Evolutionary conservation across 176 grass and related monocot genomes (phyloP).

Genomic region (Carex myosuroides): DNA sequence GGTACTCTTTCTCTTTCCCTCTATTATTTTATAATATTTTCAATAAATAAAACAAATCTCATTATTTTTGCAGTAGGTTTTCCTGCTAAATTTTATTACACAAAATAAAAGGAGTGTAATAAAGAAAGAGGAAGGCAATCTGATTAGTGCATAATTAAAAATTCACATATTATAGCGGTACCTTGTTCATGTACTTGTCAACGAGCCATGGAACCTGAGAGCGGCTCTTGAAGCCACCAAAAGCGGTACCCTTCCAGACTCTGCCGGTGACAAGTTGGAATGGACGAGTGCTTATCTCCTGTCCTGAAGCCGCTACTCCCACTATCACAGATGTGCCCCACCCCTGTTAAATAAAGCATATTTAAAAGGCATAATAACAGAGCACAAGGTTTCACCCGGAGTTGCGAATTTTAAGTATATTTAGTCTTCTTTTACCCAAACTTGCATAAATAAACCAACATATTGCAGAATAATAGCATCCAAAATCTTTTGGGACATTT

Average conservation of each 20-base stretch:
- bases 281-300: slow-evolving; percentile 81
- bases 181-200: slow-evolving; percentile 98
- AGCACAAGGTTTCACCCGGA: background rate
- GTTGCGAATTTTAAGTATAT: background rate
- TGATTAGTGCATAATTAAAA: background rate
- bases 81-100: too few species aligned
- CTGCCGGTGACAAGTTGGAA: slow-evolving; percentile 93
- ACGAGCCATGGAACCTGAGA: slow-evolving; percentile 94
- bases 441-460: background rate
- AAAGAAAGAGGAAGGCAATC: too few species aligned
- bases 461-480: background rate
- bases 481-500: background rate
- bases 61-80: too few species aligned
- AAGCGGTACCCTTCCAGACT: slow-evolving; percentile 98
- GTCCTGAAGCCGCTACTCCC: slow-evolving; percentile 89
- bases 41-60: too few species aligned
- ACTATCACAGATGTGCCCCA: slow-evolving; percentile 93
- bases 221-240: slow-evolving; percentile 93
- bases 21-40: too few species aligned
- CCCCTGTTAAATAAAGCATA: slow-evolving; percentile 35
- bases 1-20: too few species aligned
- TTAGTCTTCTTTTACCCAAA: background rate
- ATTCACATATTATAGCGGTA: slow-evolving; percentile 11
- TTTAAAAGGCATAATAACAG: background rate
- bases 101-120: too few species aligned